These are phyloP conservation scores for Cyclanthera cordifolia DNA, from an alignment of 306 rosid species.

Conservation along the genomic window DNA sequence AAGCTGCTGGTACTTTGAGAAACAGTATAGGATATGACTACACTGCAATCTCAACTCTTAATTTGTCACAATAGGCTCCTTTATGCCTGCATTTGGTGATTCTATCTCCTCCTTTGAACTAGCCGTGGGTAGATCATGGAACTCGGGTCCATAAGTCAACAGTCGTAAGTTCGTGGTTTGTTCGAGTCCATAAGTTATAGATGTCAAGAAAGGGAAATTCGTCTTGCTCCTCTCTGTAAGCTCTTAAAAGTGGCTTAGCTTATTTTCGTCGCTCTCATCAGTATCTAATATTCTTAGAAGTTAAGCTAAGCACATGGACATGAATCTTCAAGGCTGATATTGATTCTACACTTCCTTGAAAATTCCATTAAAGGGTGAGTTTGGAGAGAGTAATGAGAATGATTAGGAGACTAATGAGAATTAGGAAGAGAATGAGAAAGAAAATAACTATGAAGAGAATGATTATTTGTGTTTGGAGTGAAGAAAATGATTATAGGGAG, in stretches of 20 bases:
- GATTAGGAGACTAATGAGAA: too few species aligned
- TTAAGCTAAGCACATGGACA: not conserved
- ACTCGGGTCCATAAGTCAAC: not conserved
- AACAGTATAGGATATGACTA: not conserved
- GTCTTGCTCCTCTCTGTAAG: too few species aligned
- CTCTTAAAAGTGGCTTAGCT: too few species aligned
- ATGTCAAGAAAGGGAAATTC: too few species aligned
- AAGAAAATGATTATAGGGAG: too few species aligned
- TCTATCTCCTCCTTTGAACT: not conserved
- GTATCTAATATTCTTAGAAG: not conserved
- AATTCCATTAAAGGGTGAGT: not conserved
- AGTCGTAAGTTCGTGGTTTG: not conserved
- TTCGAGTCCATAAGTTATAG: not conserved
- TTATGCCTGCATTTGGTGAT: not conserved
- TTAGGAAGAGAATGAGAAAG: too few species aligned
- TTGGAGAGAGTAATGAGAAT: too few species aligned
- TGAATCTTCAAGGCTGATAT: not conserved
- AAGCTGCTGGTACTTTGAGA: not conserved
- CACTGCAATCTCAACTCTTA: not conserved
- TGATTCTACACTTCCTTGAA: not conserved
- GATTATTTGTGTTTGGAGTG: too few species aligned
- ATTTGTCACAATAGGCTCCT: not conserved
- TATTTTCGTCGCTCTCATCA: too few species aligned
- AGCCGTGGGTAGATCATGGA: not conserved
- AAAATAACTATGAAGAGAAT: too few species aligned